Conservation (phyloP, 2,329 filamentous ascomycete genomes). For the Hirsutella minnesotensis region DNA sequence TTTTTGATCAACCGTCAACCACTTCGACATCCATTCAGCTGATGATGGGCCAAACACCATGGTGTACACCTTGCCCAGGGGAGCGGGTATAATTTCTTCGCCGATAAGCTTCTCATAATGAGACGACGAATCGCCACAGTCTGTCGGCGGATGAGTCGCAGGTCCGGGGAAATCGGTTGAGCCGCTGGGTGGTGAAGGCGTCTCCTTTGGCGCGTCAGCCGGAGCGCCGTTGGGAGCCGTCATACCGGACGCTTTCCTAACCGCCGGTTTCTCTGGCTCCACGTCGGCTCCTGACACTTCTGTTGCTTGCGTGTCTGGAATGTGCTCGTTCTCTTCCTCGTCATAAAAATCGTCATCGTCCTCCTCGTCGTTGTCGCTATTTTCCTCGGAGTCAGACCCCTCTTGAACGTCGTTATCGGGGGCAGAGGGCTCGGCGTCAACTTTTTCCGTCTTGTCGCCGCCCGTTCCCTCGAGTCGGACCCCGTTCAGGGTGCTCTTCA, state of each 20-base stretch:
- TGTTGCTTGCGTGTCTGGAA: conserved; percentile 43
- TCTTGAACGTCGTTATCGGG: conserved; percentile 26
- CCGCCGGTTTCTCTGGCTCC: conserved; percentile 48
- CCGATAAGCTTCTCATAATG: conserved; percentile 81
- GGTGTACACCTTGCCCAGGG: conserved; percentile 82
- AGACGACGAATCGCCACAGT: conserved; percentile 64
- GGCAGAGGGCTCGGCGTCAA: conserved; percentile 36
- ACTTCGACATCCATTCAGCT: conserved; percentile 72
- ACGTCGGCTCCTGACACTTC: conserved; percentile 31
- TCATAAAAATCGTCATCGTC: conserved; percentile 69
- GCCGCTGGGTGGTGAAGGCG: conserved; percentile 26
- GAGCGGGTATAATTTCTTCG: conserved; percentile 77
- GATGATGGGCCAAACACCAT: conserved; percentile 78
- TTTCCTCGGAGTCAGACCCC: conserved; percentile 41
- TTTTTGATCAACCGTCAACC: conserved; percentile 78
- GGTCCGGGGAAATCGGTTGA: conserved; percentile 71
- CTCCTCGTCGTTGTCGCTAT: conserved; percentile 51
- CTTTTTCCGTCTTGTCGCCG: conserved; percentile 85
- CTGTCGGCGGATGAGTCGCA: conserved; percentile 68
- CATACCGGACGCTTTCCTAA: conserved; percentile 59
- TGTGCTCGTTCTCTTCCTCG: conserved; percentile 67
- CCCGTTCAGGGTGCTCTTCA: conserved; percentile 85
- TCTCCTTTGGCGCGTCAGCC: conserved; percentile 39
- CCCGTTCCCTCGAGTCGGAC: conserved; percentile 70
- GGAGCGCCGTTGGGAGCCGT: conserved; percentile 29